Evolutionary conservation across 177 flowering plant species (phyloP).

Genomic region (Vitis hybrid): DNA sequence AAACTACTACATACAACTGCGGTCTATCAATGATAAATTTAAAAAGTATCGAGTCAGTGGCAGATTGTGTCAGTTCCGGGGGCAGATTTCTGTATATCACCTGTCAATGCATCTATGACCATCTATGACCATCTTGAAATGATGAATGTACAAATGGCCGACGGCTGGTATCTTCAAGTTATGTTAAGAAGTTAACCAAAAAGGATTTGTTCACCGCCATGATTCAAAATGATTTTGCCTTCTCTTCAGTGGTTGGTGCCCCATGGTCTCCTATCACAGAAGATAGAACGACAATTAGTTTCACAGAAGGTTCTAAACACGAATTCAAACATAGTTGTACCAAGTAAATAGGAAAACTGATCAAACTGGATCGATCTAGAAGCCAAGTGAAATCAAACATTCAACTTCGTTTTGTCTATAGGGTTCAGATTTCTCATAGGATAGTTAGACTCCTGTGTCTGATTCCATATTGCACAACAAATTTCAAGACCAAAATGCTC

Average conservation of each 20-base stretch:
- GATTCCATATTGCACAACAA: too few relatives aligned
- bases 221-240: conserved; percentile 14
- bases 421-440: too few relatives aligned
- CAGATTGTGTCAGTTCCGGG: conserved; percentile 11
- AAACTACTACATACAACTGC: conserved; percentile 9
- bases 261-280: conserved; percentile 18
- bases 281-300: background rate
- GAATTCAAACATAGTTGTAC: too few relatives aligned
- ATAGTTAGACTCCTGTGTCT: too few relatives aligned
- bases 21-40: background rate
- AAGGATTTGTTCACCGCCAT: background rate
- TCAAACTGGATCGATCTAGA: too few relatives aligned
- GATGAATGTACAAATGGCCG: conserved; percentile 23
- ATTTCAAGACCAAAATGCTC: too few relatives aligned
- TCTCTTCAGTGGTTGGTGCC: conserved; percentile 5
- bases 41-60: conserved; percentile 1
- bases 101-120: conserved; percentile 7
- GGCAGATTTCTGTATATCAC: conserved; percentile 20
- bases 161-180: background rate
- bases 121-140: conserved; percentile 17
- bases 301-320: background rate
- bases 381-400: too few relatives aligned
- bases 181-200: conserved; percentile 4
- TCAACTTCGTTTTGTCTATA: too few relatives aligned
- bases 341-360: too few relatives aligned